Evolutionary conservation across 345 rosid species (phyloP).

Genomic region (Syzygium jambos): DNA sequence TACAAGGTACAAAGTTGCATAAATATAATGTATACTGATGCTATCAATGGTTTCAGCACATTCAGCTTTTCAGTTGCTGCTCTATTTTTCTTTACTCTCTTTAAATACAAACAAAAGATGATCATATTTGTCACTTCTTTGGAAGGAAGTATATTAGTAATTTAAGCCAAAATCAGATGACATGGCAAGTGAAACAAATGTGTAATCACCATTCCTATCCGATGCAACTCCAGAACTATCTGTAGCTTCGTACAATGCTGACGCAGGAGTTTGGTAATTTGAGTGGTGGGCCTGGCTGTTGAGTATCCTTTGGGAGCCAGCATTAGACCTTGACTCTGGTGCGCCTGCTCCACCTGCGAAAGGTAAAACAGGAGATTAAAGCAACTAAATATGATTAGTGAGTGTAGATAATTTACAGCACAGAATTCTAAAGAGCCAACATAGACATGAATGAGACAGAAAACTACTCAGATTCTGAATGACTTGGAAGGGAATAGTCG

Average conservation of each 20-base stretch:
- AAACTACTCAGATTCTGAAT: background rate
- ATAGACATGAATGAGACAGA: background rate
- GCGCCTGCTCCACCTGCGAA: slow-evolving; percentile 35
- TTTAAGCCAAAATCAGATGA: background rate
- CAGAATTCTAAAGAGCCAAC: background rate
- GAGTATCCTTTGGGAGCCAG: slow-evolving; percentile 27
- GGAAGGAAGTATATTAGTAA: background rate
- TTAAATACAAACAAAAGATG: background rate
- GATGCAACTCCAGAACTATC: slow-evolving; percentile 39
- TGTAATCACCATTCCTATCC: slow-evolving; percentile 32
- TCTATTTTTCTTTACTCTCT: background rate
- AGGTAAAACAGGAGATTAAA: background rate
- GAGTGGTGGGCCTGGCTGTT: slow-evolving; percentile 35
- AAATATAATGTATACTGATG: background rate
- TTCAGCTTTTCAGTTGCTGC: background rate
- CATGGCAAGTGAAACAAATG: background rate
- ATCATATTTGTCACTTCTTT: background rate
- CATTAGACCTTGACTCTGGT: slow-evolving; percentile 30
- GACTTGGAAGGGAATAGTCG: background rate
- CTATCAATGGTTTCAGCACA: background rate
- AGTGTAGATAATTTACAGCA: background rate
- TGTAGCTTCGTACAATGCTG: slow-evolving; percentile 67
- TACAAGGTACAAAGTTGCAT: background rate
- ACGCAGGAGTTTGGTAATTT: slow-evolving; percentile 78
- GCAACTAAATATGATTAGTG: background rate